Evolutionary conservation across 148 eudicot genomes (phyloP), one percentile per base, ranked within the genome.

Genomic region (Chenopodium berlandieri): DNA sequence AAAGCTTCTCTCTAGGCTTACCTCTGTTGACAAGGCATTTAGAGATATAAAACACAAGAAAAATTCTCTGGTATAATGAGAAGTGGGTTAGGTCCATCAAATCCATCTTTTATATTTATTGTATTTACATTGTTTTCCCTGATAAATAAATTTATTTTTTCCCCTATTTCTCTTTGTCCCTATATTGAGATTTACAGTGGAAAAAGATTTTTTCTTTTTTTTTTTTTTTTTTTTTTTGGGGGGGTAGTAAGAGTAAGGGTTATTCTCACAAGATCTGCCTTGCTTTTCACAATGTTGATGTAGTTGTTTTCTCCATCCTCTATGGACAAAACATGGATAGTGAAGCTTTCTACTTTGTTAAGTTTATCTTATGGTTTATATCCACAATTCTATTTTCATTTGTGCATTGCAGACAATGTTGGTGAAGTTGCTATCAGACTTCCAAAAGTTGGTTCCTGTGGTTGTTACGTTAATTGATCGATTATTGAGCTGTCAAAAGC

Each of bases 381-480:
- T 2, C 40, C 40, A 5, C 40, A 37, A 37, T 4, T 37, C 69
- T 22, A 44, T 47, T 32, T 80, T 64, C 32, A 56, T 44, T 82
- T 83, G 30, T 83, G 9, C 79, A 73, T 10, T 81, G 88, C 95
- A 96, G 99, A 90, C 75, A 25, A 88, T 89, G 90, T 78, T 94
- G 63, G 92, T 96, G 75, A 92, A 87, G 60, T 91, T 90, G 86
- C 81, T 88, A 44, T 78, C 87, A 75, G 93, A 89, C 78, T 90
- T 76, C 86, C 90, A 84, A 81, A 94, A 97, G 85, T 79, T 96
- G 87, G 98, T 96, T 34, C 92, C 97, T 34, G 89, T 94, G 44
- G 85, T 90, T 31, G 90, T 90, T 81, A 82, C 89, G 75, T 88
- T 91, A 70, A 60, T 94, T 77, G 92, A 96, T 78, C 94, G 99